Percentiles rank a stretch among this genome's conserved stretches.
phyloP scores from a whole-genome alignment of 441 rosid species.

The Gossypium trilobum region DNA sequence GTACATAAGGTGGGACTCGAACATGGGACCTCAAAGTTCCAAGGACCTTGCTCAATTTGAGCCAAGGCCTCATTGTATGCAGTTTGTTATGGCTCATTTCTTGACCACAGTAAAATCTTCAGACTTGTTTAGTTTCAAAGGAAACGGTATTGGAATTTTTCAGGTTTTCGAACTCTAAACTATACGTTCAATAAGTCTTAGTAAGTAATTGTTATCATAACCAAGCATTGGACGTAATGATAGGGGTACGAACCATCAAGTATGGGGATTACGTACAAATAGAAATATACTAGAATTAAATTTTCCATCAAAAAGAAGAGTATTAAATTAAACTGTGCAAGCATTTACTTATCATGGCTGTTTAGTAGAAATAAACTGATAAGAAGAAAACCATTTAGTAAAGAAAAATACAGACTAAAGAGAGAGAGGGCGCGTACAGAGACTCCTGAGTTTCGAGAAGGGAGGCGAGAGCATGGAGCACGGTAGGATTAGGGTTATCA shows the following conservation, averaged over 20 bases:
- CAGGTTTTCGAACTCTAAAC: background rate
- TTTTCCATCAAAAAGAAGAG: too few relatives aligned
- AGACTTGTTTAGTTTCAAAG: background rate
- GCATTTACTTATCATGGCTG: background rate
- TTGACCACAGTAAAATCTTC: background rate
- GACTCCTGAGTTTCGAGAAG: constrained; percentile 74
- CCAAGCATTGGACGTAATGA: background rate
- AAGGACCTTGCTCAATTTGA: too few relatives aligned
- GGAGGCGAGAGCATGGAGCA: constrained; percentile 70
- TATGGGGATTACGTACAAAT: background rate
- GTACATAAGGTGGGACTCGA: too few relatives aligned
- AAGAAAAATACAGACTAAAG: background rate
- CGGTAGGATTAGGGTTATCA: constrained; percentile 66
- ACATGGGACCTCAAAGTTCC: too few relatives aligned
- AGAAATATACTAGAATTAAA: background rate
- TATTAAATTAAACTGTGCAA: background rate
- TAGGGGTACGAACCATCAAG: background rate
- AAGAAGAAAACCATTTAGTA: background rate
- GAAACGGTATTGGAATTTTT: background rate
- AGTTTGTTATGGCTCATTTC: background rate
- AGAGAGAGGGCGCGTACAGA: constrained; percentile 26
- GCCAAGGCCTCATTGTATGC: background rate
- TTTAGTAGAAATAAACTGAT: background rate
- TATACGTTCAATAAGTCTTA: background rate
- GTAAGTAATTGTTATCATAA: background rate